phyloP scores from a whole-genome alignment of 106 monocot genomes.

The Allium cepa region DNA sequence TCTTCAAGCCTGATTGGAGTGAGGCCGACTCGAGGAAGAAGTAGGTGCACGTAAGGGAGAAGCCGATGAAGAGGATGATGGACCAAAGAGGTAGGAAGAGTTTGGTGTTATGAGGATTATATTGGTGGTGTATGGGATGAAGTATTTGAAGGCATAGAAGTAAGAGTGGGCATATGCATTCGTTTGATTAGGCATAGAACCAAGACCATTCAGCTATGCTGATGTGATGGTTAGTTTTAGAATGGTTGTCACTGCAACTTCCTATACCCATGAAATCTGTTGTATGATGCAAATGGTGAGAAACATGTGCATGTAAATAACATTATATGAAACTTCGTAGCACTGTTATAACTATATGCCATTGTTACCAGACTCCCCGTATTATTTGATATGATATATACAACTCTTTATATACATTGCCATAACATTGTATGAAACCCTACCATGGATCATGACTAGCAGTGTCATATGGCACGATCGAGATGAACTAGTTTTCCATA shows the following conservation, averaged over 20 bases:
- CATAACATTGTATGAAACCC: too few species aligned
- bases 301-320: background rate
- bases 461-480: too few species aligned
- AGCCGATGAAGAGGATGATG: constrained; percentile 44
- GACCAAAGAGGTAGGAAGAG: constrained; percentile 72
- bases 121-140: constrained; percentile 36
- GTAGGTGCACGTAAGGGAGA: constrained; percentile 39
- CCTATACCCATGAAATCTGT: constrained; percentile 54
- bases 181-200: constrained; percentile 62
- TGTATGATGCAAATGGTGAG: background rate
- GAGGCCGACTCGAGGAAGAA: constrained; percentile 52
- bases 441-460: too few species aligned
- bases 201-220: constrained; percentile 54
- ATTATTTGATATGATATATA: too few species aligned
- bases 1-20: constrained; percentile 31
- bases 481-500: too few species aligned
- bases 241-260: constrained; percentile 55
- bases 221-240: constrained; percentile 70
- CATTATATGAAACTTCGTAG: too few species aligned
- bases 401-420: too few species aligned
- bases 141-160: constrained; percentile 60
- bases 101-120: constrained; percentile 63
- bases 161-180: constrained; percentile 58
- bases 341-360: too few species aligned
- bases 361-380: too few species aligned